phyloP scores from a whole-genome alignment of 2,329 filamentous ascomycete species.

The Colletotrichum karsti region DNA sequence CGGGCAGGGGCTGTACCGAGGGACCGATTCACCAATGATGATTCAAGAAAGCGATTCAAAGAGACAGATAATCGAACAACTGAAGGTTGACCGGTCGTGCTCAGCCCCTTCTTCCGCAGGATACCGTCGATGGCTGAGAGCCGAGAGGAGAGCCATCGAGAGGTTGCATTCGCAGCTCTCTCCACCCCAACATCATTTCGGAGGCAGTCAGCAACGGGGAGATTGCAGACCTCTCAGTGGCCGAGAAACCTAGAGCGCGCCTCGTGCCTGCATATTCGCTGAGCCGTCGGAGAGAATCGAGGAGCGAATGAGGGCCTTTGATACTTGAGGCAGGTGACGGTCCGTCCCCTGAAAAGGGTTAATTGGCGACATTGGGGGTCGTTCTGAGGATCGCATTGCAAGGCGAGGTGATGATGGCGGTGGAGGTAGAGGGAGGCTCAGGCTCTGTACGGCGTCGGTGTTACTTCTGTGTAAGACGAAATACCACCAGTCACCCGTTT shows the following conservation, averaged over 20 bases:
- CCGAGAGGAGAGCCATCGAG: not conserved
- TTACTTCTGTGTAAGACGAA: too few species aligned
- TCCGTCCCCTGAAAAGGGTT: not conserved
- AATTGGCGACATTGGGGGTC: not conserved
- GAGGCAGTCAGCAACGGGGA: not conserved
- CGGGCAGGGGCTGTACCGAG: not conserved
- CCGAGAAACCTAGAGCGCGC: not conserved
- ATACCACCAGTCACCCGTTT: too few species aligned
- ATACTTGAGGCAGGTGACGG: slow-evolving; percentile 6
- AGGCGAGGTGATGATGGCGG: not conserved
- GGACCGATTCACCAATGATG: not conserved
- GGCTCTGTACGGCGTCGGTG: not conserved
- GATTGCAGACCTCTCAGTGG: not conserved
- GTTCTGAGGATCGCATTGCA: not conserved
- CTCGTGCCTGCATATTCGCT: not conserved
- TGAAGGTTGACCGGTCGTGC: not conserved
- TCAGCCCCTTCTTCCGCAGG: not conserved
- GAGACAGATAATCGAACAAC: not conserved
- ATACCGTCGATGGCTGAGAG: not conserved
- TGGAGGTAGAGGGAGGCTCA: too few species aligned
- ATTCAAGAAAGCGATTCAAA: not conserved
- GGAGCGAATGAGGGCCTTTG: not conserved
- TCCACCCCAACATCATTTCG: not conserved
- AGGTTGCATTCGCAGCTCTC: not conserved
- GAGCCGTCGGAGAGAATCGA: not conserved